Base-by-base conservation (phyloP, 305 asterid genomes). In the Coffea humblotiana region DNA sequence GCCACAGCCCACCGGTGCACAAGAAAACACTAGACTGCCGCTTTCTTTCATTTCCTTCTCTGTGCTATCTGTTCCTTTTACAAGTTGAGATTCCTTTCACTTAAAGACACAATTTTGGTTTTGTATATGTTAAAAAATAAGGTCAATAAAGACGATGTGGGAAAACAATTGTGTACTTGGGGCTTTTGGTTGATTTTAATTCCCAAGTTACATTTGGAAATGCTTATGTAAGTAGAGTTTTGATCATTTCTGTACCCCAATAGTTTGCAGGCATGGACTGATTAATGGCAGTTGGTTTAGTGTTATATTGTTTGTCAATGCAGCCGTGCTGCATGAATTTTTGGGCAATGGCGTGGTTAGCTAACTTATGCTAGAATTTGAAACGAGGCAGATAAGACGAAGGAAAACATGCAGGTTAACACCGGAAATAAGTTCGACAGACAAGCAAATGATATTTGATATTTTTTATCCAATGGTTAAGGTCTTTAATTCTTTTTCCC, bases 1-100 rank as follows among this genome's bases (percentile, higher is more conserved):
- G 90, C 83, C 87, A 32, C 32, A 2, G 2, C 32, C 32, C 32
- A 86, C 85, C 10, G 83, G 64, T 78, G 77, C 81, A 67, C 76
- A 29, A 54, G 66, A 79, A 69, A 74, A 70, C 11, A 73, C 71
- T 45, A 76, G 77, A 47, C 76, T 72, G 37, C 78, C 54, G 32
- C 77, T 80, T 75, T 83, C 74, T 83, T 78, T 85, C 83, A 80
- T 77, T 47, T 23, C 18, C 75, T 71, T 43, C 35, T 27, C 49
- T 54, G 29, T 77, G 29, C 72, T 48, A 58, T 68, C 49, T 18
- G 37, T 29, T 51, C 63, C 69, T 32, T 61, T 14, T 40, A 56
- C 11, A 23, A 70, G 4, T 2, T 12, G 40, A 43, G 48, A 15
- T 56, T 54, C 47, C 51, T 68, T n/a, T 32, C 32, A 1, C 32